Evolutionary conservation across 176 grass and related monocot genomes (phyloP), one percentile per base, ranked within the genome.

Genomic region (Rhipidocladum racemiflorum): DNA sequence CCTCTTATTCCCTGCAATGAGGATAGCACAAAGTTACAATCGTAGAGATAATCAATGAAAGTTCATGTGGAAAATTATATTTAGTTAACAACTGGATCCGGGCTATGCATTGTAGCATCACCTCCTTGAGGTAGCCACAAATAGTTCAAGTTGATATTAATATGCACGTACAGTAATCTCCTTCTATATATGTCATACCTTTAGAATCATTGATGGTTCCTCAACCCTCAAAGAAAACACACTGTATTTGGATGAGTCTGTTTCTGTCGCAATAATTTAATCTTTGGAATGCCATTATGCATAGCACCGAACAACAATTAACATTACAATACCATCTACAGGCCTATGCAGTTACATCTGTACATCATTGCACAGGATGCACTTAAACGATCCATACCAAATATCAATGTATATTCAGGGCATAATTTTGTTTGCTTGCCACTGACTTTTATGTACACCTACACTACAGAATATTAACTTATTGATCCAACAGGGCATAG

Each of bases 1-100:
- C 92, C 96, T 88, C 79, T 85, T 87, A 90, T 91, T 86, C 89
- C 96, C 92, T 97, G 81, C 38, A 89, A 85, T 24, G 29, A 67
- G 17, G 25, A 38, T n/a, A 79, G 9, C 14, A 59, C 12, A 85
- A 64, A 51, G 13, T 34, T 68, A 9, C 17, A 73, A 18, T 34
- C 61, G 70, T 78, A 42, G 36, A 42, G 23, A 85, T 16, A 74
- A 34, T n/a, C n/a, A 89, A 73, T 39, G 9, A 39, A 83, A 76
- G 7, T 3, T 28, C 24, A 21, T 5, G 57, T 6, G 76, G 3
- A 17, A 51, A 91, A 75, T 32, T 43, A 18, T 49, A 59, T 46
- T 53, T 39, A 10, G n/a, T 3, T 16, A 73, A 38, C 15, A 66
- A 27, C 1, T 61, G 24, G 4, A 18, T 43, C 13, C 6, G 50